phyloP scores from a whole-genome alignment of 768 basidiomycete species.

The Lyophyllum decastes region DNA sequence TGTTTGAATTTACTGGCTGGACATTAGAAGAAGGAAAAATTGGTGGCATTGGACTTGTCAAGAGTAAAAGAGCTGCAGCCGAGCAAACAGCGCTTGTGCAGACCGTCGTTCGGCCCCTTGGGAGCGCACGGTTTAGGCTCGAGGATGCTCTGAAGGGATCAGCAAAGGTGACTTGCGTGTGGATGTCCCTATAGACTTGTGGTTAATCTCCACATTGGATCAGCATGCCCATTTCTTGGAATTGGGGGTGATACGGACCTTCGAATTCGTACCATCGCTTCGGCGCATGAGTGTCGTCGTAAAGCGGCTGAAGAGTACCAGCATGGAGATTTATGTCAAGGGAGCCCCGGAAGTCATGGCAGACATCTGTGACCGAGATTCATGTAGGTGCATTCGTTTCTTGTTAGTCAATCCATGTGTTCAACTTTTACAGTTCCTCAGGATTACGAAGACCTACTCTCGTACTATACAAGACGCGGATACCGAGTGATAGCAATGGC shows the following conservation, averaged over 20 bases:
- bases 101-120: conserved; percentile 93
- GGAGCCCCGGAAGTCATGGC: conserved; percentile 99
- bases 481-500: conserved; percentile 98
- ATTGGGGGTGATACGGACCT: conserved; percentile 92
- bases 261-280: conserved; percentile 93
- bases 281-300: conserved; percentile 98
- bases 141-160: conserved; percentile 92
- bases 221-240: conserved; percentile 98
- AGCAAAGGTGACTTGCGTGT: conserved; percentile 56
- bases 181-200: neutral
- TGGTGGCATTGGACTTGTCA: conserved; percentile 71
- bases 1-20: conserved; percentile 98
- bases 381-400: conserved; percentile 61
- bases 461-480: conserved; percentile 95
- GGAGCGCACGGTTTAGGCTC: conserved; percentile 84
- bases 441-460: conserved; percentile 94
- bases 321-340: conserved; percentile 98
- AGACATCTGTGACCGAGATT: conserved; percentile 89
- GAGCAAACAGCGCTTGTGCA: conserved; percentile 92
- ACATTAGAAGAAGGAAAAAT: conserved; percentile 88
- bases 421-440: conserved; percentile 68
- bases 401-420: conserved; percentile 1
- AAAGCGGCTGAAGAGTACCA: conserved; percentile 88
- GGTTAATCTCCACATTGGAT: conserved; percentile 2
- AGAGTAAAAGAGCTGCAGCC: conserved; percentile 56